Evolutionary conservation across 2,329 filamentous ascomycete genomes (phyloP).

Genomic region (Pseudogymnoascus sp.): DNA sequence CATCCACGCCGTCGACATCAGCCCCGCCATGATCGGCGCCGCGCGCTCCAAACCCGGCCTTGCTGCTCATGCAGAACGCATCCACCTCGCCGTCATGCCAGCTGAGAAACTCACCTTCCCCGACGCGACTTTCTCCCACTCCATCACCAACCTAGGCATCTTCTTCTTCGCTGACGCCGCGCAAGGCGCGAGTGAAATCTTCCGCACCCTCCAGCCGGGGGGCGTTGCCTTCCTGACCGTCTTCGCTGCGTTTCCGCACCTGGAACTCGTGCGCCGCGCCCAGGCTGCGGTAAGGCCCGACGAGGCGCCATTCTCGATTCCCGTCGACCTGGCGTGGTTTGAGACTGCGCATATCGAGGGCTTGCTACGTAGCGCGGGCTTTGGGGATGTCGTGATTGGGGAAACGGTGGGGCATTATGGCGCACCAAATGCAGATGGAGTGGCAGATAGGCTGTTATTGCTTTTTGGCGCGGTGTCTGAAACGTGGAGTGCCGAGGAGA

Average conservation of each 20-base stretch:
- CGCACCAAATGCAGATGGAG: not conserved
- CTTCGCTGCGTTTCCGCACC: not conserved
- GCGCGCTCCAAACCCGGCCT: conserved; percentile 10
- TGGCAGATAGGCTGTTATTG: not conserved
- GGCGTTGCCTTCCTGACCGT: conserved; percentile 32
- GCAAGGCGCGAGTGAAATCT: conserved; percentile 31
- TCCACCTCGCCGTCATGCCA: conserved; percentile 16
- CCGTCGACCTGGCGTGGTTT: not conserved
- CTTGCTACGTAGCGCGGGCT: not conserved
- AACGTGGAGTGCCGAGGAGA: not conserved
- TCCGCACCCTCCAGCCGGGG: conserved; percentile 31
- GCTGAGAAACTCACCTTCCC: conserved; percentile 23
- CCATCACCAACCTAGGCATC: conserved; percentile 34
- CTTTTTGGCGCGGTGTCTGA: not conserved
- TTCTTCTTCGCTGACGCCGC: conserved; percentile 29
- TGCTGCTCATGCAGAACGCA: conserved; percentile 6
- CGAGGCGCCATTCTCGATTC: not conserved
- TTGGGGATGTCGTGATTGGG: not conserved
- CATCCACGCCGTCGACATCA: conserved; percentile 19
- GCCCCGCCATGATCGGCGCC: conserved; percentile 19
- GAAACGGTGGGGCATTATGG: not conserved
- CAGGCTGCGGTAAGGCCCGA: not conserved
- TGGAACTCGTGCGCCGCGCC: not conserved
- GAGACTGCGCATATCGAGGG: not conserved
- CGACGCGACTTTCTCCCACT: conserved; percentile 31